These are phyloP conservation scores for Ceratocystis ficicola DNA, from an alignment of 2,329 filamentous ascomycete species.

Conservation along the genomic window DNA sequence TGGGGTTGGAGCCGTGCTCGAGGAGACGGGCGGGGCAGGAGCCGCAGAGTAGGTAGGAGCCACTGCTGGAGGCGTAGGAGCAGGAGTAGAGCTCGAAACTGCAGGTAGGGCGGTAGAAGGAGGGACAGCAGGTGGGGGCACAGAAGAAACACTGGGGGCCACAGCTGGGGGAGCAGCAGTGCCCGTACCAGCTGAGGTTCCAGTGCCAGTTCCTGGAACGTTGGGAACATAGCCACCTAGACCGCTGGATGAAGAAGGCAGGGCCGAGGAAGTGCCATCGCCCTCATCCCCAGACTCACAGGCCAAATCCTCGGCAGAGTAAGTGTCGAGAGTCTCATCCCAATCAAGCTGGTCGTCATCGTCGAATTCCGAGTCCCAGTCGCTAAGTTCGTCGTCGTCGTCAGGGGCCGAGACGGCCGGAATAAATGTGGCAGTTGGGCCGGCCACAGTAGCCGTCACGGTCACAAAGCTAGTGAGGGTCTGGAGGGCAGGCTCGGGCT, in stretches of 20 bases:
- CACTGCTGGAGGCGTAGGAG: neutral
- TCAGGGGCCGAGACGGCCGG: neutral
- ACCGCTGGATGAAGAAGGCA: neutral
- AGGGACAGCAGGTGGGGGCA: neutral
- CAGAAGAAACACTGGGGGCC: neutral
- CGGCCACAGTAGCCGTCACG: neutral
- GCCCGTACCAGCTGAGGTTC: neutral
- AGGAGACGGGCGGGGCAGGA: neutral
- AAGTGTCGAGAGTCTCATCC: slow-evolving; percentile 11
- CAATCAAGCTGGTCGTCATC: slow-evolving; percentile 16
- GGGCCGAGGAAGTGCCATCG: neutral
- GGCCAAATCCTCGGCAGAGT: slow-evolving; percentile 1
- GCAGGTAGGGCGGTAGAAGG: neutral
- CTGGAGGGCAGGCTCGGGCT: slow-evolving; percentile 1
- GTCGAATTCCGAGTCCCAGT: slow-evolving; percentile 20
- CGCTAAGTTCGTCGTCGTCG: slow-evolving; percentile 7
- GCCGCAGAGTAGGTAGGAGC: neutral
- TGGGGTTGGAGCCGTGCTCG: neutral
- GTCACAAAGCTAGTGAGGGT: neutral
- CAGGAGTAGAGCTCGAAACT: neutral
- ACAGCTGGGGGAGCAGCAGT: neutral
- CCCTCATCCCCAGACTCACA: slow-evolving; percentile 10
- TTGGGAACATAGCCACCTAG: neutral
- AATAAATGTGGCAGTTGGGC: neutral
- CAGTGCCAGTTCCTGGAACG: neutral